Base-by-base conservation (phyloP, 495 filamentous ascomycete genomes). In the Neurospora sp. region DNA sequence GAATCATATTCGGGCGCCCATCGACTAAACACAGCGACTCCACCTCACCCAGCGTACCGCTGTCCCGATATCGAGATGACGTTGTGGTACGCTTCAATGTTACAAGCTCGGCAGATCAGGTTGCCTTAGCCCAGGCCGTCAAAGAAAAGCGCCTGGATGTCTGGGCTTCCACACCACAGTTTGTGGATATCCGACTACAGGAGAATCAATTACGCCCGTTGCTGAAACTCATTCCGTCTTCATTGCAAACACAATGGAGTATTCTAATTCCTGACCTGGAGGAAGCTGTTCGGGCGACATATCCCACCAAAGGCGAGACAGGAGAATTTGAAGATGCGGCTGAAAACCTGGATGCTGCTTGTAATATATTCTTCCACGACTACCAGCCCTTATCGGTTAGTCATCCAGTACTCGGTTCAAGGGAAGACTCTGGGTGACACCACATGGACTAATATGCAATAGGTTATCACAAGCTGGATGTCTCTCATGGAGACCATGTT, bases 61-160 rank as follows among this genome's bases (percentile, higher is more conserved):
- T 88, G 20, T 85, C 88, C 40, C 87, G 89, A 73, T 97, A 98
- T 79, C 89, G 88, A 65, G 87, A 90, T 59, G 91, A 97, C 79
- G 85, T 97, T 18, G 95, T 99, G 16, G 83, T 98, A 44, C 90
- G 96, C 18, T 98, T 98, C 86, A 93, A 92, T 77, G 82, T 97
- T 72, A 89, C 85, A 71, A 88, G 88, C 65, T 77, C 84, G 12
- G 86, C 89, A 37, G 92, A 99, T 75, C 92, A 92, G 70, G 83
- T 83, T 61, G 90, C 91, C 3, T 83, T 99, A 72, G 88, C 90
- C 12, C 86, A 91, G 72, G 96, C 93, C 18, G 84, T 91, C 9
- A 87, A 92, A 65, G 88, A 90, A 45, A 87, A 98, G 40, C 89
- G 94, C 74, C 82, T 98, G 9, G 96, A 99, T 79, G 89, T 97